phyloP scores from a whole-genome alignment of 371 early-diverging fungal species.

The Mortierella sp. region DNA sequence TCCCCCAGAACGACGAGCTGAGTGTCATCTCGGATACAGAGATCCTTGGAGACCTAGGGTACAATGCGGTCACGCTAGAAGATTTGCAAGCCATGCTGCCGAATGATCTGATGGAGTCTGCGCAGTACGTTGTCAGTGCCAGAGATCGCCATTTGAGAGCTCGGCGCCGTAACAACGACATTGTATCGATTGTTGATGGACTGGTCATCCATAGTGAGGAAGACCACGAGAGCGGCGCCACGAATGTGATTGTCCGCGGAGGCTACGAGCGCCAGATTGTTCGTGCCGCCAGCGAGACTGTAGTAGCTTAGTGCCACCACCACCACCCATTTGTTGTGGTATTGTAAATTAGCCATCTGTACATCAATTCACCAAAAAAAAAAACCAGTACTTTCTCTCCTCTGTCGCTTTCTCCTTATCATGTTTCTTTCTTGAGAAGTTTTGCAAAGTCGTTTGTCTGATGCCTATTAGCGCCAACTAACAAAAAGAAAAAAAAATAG shows the following conservation, averaged over 20 bases:
- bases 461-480: not conserved
- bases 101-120: constrained; percentile 21
- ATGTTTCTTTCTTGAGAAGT: not conserved
- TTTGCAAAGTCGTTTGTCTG: too few species aligned
- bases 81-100: constrained; percentile 34
- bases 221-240: not conserved
- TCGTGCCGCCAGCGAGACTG: constrained; percentile 21
- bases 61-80: constrained; percentile 26
- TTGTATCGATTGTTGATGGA: not conserved
- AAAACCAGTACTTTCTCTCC: not conserved
- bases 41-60: constrained; percentile 44
- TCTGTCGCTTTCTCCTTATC: not conserved
- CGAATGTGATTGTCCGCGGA: constrained; percentile 32
- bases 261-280: constrained; percentile 46
- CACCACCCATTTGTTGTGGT: not conserved
- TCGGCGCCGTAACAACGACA: not conserved
- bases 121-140: constrained; percentile 20
- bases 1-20: constrained; percentile 43
- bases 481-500: not conserved
- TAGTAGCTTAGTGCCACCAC: not conserved
- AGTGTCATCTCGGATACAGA: constrained; percentile 53
- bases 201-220: not conserved
- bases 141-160: constrained; percentile 8
- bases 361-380: not conserved
- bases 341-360: not conserved